Evolutionary conservation across 176 grass and related monocot genomes (phyloP), one percentile per base, ranked within the genome.

Genomic region (Cenchrus purpureus): DNA sequence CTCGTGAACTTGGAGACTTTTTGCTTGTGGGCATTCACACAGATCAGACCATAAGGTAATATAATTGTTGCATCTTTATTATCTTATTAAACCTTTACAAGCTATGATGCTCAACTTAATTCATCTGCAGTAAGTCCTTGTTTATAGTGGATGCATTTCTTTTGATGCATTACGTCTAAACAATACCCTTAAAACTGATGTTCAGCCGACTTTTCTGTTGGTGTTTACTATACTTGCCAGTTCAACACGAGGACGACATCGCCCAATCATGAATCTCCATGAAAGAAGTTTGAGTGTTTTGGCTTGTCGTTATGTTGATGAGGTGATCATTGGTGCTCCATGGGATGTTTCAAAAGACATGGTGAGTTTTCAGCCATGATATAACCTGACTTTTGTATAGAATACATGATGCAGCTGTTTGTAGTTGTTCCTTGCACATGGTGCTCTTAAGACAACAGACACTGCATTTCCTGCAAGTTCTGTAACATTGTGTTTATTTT

Each of bases 221-320:
- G 12, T 60, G 16, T 92, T 78, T 88, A 79, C 70, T 76, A 69
- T 80, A 29, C 67, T 65, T 83, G 0, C n/a, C 88, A 98, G 97
- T 88, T 77, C 87, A 61, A 98, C 91, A 55, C 90, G 89, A 80
- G 97, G 97, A 76, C 85, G 65, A 2, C 97, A 98, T 84, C 93
- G 91, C 71, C 96, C 97, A 74, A 98, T 98, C 73, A 98, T 94
- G 97, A 95, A 94, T 84, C 91, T 98, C 16, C 97, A 98, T 68
- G 91, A 95, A 82, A 66, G 93, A 90, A 98, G 97, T 87, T 90
- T 98, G 79, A 98, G 91, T 87, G 93, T 98, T 87, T 92, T 98
- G 89, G 93, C 97, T 49, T 98, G 91, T 66, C 91, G 93, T 72
- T 92, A 95, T 89, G 97, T 94, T 78, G 97, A 95, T 89, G 97